phyloP scores from a whole-genome alignment of 1,139 yeast species.

The Casaregolazyma suthepensis region DNA sequence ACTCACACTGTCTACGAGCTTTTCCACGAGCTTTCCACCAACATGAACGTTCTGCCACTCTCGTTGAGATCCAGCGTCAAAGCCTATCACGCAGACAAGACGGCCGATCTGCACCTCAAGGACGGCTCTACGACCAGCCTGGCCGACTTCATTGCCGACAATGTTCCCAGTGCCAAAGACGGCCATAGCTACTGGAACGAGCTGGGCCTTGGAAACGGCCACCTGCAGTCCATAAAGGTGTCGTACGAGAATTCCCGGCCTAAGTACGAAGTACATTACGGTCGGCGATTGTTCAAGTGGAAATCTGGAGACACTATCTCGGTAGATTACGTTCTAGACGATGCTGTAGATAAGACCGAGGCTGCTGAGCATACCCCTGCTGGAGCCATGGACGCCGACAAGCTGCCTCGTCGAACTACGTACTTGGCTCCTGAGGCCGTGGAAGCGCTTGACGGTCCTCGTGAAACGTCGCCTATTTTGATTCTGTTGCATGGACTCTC shows the following conservation, averaged over 20 bases:
- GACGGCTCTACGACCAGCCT: constrained; percentile 26
- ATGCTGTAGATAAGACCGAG: constrained; percentile 40
- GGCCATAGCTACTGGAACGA: constrained; percentile 49
- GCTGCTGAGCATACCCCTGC: constrained; percentile 52
- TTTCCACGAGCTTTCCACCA: neutral
- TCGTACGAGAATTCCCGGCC: constrained; percentile 50
- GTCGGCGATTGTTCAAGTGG: constrained; percentile 61
- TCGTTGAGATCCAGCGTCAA: constrained; percentile 16
- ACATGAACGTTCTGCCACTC: constrained; percentile 6
- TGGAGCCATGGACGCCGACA: constrained; percentile 52
- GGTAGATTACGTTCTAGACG: constrained; percentile 64
- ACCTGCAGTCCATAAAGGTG: constrained; percentile 67
- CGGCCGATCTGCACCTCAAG: constrained; percentile 37
- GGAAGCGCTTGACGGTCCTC: constrained; percentile 27
- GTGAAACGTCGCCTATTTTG: constrained; percentile 53
- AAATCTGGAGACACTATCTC: constrained; percentile 58
- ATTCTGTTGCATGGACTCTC: constrained; percentile 78
- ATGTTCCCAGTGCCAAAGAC: constrained; percentile 43
- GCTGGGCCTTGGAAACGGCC: constrained; percentile 65
- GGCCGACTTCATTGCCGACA: constrained; percentile 36
- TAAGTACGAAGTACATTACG: constrained; percentile 58
- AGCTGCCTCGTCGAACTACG: constrained; percentile 72
- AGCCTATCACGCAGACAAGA: constrained; percentile 14
- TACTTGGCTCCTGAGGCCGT: constrained; percentile 53
- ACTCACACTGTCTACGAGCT: neutral